Base-by-base conservation (phyloP, 192 early-diverging fungal species). In the Coemansia nantahalensis region DNA sequence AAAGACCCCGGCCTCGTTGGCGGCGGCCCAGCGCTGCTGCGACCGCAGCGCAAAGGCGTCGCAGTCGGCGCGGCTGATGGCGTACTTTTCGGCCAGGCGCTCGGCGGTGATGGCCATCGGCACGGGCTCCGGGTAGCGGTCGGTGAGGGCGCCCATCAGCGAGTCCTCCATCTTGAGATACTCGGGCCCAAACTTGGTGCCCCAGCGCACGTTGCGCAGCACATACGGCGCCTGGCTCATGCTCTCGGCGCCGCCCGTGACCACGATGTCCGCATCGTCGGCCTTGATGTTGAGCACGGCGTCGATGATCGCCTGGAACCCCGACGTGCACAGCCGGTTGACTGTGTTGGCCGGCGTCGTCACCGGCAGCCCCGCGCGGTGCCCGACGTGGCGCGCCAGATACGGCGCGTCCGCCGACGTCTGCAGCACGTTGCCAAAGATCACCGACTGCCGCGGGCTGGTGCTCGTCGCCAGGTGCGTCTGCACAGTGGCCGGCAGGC, bases 51-150 rank as follows among this genome's bases (percentile, higher is more conserved):
- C 93, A 64, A 81, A 94, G 36, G 81, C 81, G 73, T 98, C 95
- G 56, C 86, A 90, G 18, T 93, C 83, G 46, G 82, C 65, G 31
- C 91, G 86, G 5, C 87, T 82, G 42, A 98, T 81, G 44, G 80
- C 74, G 81, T 93, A 93, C 77, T 91, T 74, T 36, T 85, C 79
- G 16, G 82, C 90, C 54, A 98, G 81, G 56, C 94, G 91, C 70
- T 98, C 95, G 45, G 91, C 90, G 17, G 93, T 96, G 60, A 96
- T 90, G 39, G 91, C 93, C 94, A 96, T 96, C 21, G 93, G 91
- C 4, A 83, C 83, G 26, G 78, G 65, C 45, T 70, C 80, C 6
- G 93, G 93, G 70, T 84, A 90, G 49, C 84, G 85, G 83, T 98
- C 93, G 31, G 90, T 82, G 49, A 96, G 75, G 31, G 83, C 82